Conservation (phyloP, 352 stramenopile species). For the Plasmopara halstedii region DNA sequence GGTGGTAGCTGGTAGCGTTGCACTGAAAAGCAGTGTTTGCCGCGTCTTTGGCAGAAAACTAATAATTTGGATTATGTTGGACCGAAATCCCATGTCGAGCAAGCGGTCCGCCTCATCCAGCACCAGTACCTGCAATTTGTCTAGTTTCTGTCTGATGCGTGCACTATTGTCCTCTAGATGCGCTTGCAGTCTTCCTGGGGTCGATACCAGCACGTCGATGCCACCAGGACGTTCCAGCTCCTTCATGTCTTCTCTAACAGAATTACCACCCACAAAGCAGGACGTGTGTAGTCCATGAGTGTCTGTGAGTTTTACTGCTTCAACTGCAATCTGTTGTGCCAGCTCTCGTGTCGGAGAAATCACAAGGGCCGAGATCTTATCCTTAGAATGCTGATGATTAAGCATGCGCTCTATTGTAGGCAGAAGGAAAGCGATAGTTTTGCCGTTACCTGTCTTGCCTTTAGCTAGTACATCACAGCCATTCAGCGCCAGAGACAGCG, state of each 20-base stretch:
- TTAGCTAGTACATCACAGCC: slow-evolving; percentile 90
- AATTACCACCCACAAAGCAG: slow-evolving; percentile 84
- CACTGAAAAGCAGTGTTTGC: slow-evolving; percentile 95
- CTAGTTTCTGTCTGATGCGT: slow-evolving; percentile 65
- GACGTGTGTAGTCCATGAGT: slow-evolving; percentile 69
- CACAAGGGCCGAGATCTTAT: slow-evolving; percentile 89
- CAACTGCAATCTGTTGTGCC: slow-evolving; percentile 92
- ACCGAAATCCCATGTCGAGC: slow-evolving; percentile 93
- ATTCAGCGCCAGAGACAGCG: slow-evolving; percentile 55
- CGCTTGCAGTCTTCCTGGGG: slow-evolving; percentile 93
- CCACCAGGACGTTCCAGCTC: slow-evolving; percentile 25
- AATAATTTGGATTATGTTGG: slow-evolving; percentile 89
- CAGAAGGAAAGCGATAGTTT: slow-evolving; percentile 85
- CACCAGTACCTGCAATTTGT: slow-evolving; percentile 50
- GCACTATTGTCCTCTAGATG: slow-evolving; percentile 91
- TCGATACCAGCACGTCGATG: slow-evolving; percentile 93
- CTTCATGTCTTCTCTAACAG: slow-evolving; percentile 67
- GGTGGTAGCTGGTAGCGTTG: slow-evolving; percentile 87
- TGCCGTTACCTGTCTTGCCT: slow-evolving; percentile 84
- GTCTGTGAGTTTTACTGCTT: slow-evolving; percentile 80
- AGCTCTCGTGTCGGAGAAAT: slow-evolving; percentile 95
- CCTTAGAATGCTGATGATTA: slow-evolving; percentile 33
- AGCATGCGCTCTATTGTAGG: slow-evolving; percentile 75
- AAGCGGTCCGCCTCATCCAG: slow-evolving; percentile 96
- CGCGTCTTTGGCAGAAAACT: slow-evolving; percentile 42